These are phyloP conservation scores for Nicotiana tomentosiformis DNA, from an alignment of 257 asterid species.

Conservation along the genomic window DNA sequence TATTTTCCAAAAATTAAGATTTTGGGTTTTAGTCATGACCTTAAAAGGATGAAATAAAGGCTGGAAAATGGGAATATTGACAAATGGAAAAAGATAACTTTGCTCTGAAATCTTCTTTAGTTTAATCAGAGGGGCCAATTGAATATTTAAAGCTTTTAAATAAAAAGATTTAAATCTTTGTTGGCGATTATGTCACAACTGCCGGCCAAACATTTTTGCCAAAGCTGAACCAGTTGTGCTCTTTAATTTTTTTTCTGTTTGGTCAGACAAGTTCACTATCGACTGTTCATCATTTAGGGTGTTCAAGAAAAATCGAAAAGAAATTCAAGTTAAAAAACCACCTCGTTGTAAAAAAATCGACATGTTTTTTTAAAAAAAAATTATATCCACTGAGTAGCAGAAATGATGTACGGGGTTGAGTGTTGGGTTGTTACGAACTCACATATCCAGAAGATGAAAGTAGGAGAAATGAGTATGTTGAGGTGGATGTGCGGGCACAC, in stretches of 20 bases:
- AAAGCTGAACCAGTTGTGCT: not conserved
- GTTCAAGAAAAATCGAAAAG: not conserved
- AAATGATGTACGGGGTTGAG: no score
- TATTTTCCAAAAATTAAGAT: not conserved
- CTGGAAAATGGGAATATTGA: not conserved
- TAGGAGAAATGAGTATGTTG: no score
- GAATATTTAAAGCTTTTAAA: not conserved
- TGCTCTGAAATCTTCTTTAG: not conserved
- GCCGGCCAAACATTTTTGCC: constrained; percentile 19
- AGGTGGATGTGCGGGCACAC: no score
- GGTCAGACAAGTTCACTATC: not conserved
- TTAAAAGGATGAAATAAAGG: not conserved
- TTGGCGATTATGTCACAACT: not conserved
- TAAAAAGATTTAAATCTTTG: not conserved
- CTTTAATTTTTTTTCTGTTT: no score
- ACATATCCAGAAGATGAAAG: no score
- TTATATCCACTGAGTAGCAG: no score
- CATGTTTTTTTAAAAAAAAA: no score
- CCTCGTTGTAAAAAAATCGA: no score
- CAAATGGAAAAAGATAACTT: not conserved
- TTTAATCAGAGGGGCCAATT: not conserved
- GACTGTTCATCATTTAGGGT: not conserved
- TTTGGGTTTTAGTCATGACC: not conserved
- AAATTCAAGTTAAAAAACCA: no score
- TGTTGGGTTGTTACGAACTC: no score